These are phyloP conservation scores for Botryosphaeria agaves DNA, from an alignment of 2,329 filamentous ascomycete species.

Conservation along the genomic window DNA sequence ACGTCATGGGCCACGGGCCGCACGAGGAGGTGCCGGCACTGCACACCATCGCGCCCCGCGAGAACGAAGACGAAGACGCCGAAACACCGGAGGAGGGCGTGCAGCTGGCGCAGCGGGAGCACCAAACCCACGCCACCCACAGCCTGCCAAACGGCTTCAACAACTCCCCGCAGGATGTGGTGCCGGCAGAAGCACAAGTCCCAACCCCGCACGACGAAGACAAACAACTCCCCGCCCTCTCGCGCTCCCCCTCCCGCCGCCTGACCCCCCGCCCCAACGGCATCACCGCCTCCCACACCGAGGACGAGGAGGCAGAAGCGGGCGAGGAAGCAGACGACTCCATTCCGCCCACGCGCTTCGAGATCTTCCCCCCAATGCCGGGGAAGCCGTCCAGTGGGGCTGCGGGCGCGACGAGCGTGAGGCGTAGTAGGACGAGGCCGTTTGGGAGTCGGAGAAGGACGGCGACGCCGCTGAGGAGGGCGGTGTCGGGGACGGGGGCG, in stretches of 20 bases:
- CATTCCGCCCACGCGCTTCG: slow-evolving; percentile 56
- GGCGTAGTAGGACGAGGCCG: slow-evolving; percentile 13
- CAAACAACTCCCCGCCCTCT: background rate
- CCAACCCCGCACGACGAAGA: background rate
- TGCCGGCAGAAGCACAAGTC: too few species aligned
- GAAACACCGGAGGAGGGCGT: slow-evolving; percentile 24
- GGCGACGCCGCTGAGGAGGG: slow-evolving; percentile 6
- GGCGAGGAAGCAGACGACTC: too few species aligned
- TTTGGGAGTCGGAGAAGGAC: slow-evolving; percentile 7
- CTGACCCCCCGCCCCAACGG: slow-evolving; percentile 3
- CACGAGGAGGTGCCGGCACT: slow-evolving; percentile 70
- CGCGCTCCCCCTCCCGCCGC: background rate
- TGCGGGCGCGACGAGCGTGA: slow-evolving; percentile 20
- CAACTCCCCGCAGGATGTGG: too few species aligned
- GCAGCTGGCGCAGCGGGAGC: background rate
- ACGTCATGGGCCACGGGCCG: slow-evolving; percentile 82
- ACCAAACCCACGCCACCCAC: background rate
- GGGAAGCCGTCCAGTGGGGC: too few species aligned
- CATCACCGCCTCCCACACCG: slow-evolving; percentile 2
- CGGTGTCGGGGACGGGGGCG: slow-evolving; percentile 4
- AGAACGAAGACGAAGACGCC: slow-evolving; percentile 41
- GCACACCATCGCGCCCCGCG: slow-evolving; percentile 73
- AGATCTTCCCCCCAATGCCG: slow-evolving; percentile 56
- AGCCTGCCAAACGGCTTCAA: too few species aligned
- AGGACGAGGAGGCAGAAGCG: too few species aligned